Evolutionary conservation across 176 grass and related monocot species (phyloP).

Genomic region (Dactylis glomerata): DNA sequence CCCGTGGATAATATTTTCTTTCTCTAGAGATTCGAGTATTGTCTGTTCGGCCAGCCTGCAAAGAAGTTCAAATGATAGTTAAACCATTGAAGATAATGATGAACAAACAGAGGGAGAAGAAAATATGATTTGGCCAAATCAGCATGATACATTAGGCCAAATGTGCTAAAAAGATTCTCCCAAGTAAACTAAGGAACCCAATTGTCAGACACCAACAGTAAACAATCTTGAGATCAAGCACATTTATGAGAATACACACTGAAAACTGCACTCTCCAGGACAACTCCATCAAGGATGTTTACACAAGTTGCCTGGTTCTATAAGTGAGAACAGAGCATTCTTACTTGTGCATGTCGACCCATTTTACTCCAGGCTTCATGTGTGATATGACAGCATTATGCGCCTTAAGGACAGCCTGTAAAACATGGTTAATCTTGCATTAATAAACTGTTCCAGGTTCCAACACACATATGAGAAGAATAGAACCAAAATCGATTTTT

Average conservation of each 20-base stretch:
- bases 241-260: background rate
- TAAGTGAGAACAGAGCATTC: background rate
- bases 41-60: slow-evolving; percentile 74
- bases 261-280: background rate
- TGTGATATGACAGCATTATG: slow-evolving; percentile 78
- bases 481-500: background rate
- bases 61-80: slow-evolving; percentile 17
- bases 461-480: slow-evolving; percentile 5
- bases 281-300: slow-evolving; percentile 3
- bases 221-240: background rate
- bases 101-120: background rate
- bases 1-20: slow-evolving; percentile 69
- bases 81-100: background rate
- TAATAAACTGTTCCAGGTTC: background rate
- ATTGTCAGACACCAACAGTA: background rate
- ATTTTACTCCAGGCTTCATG: slow-evolving; percentile 79
- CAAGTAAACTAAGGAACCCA: background rate
- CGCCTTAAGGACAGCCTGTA: slow-evolving; percentile 88
- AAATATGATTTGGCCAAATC: background rate
- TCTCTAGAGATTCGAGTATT: slow-evolving; percentile 75
- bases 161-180: background rate
- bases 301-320: slow-evolving; percentile 4
- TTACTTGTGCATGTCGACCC: slow-evolving; percentile 94
- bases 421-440: background rate
- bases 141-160: slow-evolving; percentile 15